A percentile compares a stretch with the other conserved stretches of the same genome.
Conservation (phyloP, 2,329 filamentous ascomycete genomes). For the Talaromyces rugulosus region DNA sequence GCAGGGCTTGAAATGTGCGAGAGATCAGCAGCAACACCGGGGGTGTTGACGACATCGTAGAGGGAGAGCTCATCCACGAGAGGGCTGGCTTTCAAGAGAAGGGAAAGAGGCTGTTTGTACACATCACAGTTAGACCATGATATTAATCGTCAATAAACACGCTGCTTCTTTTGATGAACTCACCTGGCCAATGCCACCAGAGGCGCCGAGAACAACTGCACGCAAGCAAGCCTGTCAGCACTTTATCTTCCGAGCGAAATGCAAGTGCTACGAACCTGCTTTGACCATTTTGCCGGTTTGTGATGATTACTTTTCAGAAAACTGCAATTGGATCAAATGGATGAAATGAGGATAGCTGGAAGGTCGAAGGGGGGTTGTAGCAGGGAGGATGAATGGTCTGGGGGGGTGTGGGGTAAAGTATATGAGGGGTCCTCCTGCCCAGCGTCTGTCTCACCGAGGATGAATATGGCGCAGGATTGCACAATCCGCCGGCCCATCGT, state of each 20-base stretch:
- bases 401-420: constrained; percentile 9
- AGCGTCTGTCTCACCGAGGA: not conserved
- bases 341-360: not conserved
- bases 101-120: constrained; percentile 73
- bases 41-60: constrained; percentile 99
- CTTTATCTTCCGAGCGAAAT: not conserved
- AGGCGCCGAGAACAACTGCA: constrained; percentile 80
- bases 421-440: constrained; percentile 4
- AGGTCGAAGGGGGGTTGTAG: not conserved
- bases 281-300: constrained; percentile 40
- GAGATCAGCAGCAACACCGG: constrained; percentile 90
- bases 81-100: constrained; percentile 87
- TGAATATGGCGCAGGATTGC: not conserved
- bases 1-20: constrained; percentile 94
- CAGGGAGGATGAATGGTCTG: not conserved
- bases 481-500: not conserved
- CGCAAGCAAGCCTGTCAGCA: not conserved
- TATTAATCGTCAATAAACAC: not conserved
- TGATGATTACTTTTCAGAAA: not conserved
- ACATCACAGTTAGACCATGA: constrained; percentile 2
- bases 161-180: constrained; percentile 21
- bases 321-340: not conserved
- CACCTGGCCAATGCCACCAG: constrained; percentile 98
- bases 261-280: constrained; percentile 30
- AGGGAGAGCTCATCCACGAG: constrained; percentile 88